Evolutionary conservation across 345 rosid genomes (phyloP), one percentile per base, ranked within the genome.

Genomic region (Gossypium raimondii): DNA sequence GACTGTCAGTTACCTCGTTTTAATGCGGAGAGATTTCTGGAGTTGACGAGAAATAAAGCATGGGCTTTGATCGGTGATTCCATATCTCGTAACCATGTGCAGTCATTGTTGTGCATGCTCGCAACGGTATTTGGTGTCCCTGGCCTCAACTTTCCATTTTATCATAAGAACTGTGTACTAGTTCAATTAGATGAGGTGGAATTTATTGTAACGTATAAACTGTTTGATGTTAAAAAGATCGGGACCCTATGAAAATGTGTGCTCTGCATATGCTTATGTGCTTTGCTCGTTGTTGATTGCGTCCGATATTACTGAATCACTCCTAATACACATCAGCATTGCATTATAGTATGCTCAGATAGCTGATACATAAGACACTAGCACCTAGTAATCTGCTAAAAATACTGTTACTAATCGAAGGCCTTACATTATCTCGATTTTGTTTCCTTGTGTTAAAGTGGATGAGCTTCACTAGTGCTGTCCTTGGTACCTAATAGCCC

Each of bases 21-120:
- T 41, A 85, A 90, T 79, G 86, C 93, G 53, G 65, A 60, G 47
- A 87, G 77, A 56, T 89, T 94, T 82, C 94, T 94, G 18, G 84
- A 80, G 51, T 80, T 88, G 74, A 92, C 92, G 98, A 90, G 91
- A 57, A 76, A 88, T 58, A 94, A 92, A 82, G 73, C 84, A 11
- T 94, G 94, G 98, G 98, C 88, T 5, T 73, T 94, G 62, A 85
- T 94, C 16, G 98, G 98, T 45, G 98, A 94, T 78, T 94, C 98
- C 2, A 94, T 94, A 74, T 92, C 97, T 20, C 97, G 98, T 55
- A 94, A 94, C 87, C 97, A 94, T 77, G 92, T 88, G 2, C 89
- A 92, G 78, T 94, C 98, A 22, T 79, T 94, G 52, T 80, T 94
- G 22, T 94, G 98, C 84, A 90, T 94, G 93, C 98, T 94, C 56